These are phyloP conservation scores for Eimeria mitis DNA, from an alignment of 169 alveolate genomes.

Conservation along the genomic window DNA sequence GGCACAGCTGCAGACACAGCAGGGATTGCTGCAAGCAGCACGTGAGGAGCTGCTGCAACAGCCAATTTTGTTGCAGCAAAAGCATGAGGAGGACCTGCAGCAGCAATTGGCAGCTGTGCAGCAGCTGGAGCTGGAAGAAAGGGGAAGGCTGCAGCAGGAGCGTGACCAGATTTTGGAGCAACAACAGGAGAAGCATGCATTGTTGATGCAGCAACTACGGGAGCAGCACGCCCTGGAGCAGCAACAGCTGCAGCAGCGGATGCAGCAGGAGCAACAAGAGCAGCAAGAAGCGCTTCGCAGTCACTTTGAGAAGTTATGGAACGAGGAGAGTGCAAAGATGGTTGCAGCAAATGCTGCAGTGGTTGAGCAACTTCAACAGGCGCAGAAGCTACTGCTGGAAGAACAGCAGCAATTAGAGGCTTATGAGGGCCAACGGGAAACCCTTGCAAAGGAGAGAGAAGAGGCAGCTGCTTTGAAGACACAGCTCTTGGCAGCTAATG, in stretches of 20 bases:
- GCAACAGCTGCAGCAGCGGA: slow-evolving; percentile 60
- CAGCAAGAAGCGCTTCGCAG: slow-evolving; percentile 62
- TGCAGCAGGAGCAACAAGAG: slow-evolving; percentile 76
- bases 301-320: slow-evolving; percentile 71
- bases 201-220: slow-evolving; percentile 51
- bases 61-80: slow-evolving; percentile 47
- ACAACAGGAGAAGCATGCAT: slow-evolving; percentile 52
- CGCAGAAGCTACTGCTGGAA: slow-evolving; percentile 49
- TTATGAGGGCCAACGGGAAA: slow-evolving; percentile 17
- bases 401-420: slow-evolving; percentile 55
- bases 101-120: slow-evolving; percentile 34
- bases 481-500: slow-evolving; percentile 6
- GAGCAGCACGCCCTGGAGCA: slow-evolving; percentile 71
- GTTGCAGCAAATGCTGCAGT: slow-evolving; percentile 74
- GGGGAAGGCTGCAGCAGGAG: slow-evolving; percentile 31
- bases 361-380: slow-evolving; percentile 33
- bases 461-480: slow-evolving; percentile 3
- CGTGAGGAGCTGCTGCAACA: slow-evolving; percentile 62
- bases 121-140: slow-evolving; percentile 29
- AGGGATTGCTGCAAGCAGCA: slow-evolving; percentile 56
- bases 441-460: slow-evolving; percentile 11
- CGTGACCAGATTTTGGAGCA: slow-evolving; percentile 52
- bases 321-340: slow-evolving; percentile 76
- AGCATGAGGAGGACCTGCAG: slow-evolving; percentile 57
- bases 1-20: slow-evolving; percentile 56